Conservation (phyloP, 345 rosid genomes). For the Populus tremula region DNA sequence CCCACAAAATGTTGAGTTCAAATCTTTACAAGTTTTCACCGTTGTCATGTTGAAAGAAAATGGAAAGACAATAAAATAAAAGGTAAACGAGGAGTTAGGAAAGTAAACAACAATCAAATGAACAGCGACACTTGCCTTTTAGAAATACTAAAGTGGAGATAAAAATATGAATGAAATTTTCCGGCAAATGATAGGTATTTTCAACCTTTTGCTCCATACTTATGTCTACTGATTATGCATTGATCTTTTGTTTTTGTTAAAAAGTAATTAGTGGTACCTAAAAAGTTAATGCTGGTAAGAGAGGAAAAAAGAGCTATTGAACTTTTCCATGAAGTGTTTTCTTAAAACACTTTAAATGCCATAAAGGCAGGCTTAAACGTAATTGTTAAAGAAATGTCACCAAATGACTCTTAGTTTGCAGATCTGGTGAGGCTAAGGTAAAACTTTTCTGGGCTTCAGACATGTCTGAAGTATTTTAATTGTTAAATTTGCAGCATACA, state of each 20-base stretch:
- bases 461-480: background rate
- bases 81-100: background rate
- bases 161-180: background rate
- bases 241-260: background rate
- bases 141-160: background rate
- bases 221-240: background rate
- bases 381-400: background rate
- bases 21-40: background rate
- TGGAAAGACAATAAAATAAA: background rate
- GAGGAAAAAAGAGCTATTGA: background rate
- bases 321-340: background rate
- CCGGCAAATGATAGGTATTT: background rate
- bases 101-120: background rate
- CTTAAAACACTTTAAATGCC: background rate
- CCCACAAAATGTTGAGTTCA: background rate
- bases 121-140: background rate
- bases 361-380: background rate
- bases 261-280: background rate
- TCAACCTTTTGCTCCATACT: background rate
- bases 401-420: background rate
- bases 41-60: background rate
- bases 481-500: background rate
- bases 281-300: background rate
- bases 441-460: background rate
- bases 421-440: background rate